Conservation (phyloP, 192 early-diverging fungal genomes). For the Coemansia sp. region DNA sequence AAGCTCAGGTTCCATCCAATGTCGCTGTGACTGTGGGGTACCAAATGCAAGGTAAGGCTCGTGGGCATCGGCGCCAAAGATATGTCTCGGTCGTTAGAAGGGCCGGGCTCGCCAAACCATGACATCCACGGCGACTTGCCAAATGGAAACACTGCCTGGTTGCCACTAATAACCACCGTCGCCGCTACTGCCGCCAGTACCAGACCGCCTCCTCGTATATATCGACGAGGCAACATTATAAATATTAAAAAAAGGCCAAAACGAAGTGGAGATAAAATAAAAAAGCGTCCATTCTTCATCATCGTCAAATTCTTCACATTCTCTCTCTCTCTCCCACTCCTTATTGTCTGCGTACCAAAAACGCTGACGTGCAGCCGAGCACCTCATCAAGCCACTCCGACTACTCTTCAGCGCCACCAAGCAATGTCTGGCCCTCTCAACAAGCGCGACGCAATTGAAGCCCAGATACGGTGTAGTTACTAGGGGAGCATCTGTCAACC, state of each 20-base stretch:
- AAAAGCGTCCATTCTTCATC: not conserved
- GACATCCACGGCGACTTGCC: conserved; percentile 42
- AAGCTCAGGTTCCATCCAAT: conserved; percentile 57
- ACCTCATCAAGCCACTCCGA: not conserved
- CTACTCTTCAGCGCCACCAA: not conserved
- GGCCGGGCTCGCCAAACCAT: conserved; percentile 33
- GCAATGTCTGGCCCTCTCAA: not conserved
- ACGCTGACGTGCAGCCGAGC: not conserved
- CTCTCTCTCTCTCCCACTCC: not conserved
- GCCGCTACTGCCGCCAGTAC: not conserved
- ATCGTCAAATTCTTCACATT: not conserved
- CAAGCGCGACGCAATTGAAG: not conserved
- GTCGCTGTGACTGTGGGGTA: conserved; percentile 55
- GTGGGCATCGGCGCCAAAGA: conserved; percentile 7
- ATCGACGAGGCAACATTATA: conserved; percentile 27
- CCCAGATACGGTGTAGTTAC: not conserved
- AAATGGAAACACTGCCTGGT: conserved; percentile 35
- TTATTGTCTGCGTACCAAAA: not conserved
- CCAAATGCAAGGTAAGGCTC: conserved; percentile 43
- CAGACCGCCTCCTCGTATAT: conserved; percentile 11
- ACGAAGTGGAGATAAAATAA: not conserved
- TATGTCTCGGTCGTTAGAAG: conserved; percentile 30
- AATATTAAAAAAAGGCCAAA: not conserved
- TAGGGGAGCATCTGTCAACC: not conserved
- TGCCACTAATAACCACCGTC: conserved; percentile 20